Evolutionary conservation across 208 protist genomes (phyloP).

Genomic region (Trichomonas vaginalis): DNA sequence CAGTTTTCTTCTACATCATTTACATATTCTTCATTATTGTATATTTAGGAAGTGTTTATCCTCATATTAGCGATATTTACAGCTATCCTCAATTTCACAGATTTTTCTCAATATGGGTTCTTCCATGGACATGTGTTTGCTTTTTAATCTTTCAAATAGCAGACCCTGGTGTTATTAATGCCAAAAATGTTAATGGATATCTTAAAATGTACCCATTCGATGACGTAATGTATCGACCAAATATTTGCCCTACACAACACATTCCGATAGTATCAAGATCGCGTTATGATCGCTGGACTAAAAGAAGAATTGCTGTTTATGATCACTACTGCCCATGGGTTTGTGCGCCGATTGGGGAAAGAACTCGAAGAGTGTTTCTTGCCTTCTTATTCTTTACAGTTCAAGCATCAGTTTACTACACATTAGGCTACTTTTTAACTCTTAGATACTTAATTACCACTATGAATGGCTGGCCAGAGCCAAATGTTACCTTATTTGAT

Average conservation of each 20-base stretch:
- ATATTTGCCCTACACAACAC: background rate
- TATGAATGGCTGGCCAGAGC: background rate
- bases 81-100: too few relatives aligned
- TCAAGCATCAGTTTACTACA: background rate
- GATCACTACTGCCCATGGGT: background rate
- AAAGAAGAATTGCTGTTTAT: background rate
- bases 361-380: background rate
- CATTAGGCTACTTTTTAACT: background rate
- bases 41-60: background rate
- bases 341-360: background rate
- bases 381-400: background rate
- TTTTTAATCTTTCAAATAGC: background rate
- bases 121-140: background rate
- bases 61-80: background rate
- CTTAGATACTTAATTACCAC: too few relatives aligned
- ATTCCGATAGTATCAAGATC: background rate
- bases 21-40: background rate
- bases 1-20: background rate
- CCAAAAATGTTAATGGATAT: background rate
- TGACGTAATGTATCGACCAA: background rate
- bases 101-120: too few relatives aligned
- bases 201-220: background rate
- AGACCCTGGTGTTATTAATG: background rate
- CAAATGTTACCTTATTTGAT: background rate
- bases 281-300: background rate